Conservation (phyloP, 169 alveolate genomes). For the Cryptosporidium sp. region DNA sequence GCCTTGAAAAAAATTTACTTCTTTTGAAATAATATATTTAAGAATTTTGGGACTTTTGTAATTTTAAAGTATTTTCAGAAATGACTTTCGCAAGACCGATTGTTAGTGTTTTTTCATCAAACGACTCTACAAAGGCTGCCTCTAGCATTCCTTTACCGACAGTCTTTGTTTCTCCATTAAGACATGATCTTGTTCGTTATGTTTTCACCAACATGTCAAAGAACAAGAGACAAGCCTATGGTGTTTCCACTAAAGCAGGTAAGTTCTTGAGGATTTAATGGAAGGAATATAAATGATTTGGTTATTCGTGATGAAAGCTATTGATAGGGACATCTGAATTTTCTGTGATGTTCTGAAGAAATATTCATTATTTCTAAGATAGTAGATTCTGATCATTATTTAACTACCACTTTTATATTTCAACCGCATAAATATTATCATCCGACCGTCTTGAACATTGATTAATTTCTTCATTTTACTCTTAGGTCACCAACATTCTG, state of each 20-base stretch:
- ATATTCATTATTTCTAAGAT: slow-evolving; percentile 51
- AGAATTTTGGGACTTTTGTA: neutral
- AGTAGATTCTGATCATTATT: slow-evolving; percentile 66
- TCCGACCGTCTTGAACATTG: neutral
- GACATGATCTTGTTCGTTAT: slow-evolving; percentile 96
- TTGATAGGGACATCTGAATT: slow-evolving; percentile 74
- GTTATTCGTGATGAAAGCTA: slow-evolving; percentile 38
- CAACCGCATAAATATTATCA: neutral
- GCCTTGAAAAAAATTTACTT: neutral
- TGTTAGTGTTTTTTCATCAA: slow-evolving; percentile 85
- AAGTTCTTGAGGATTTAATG: neutral
- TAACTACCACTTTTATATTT: neutral
- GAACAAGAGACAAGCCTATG: slow-evolving; percentile 97
- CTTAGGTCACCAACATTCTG: slow-evolving; percentile 95
- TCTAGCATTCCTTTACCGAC: slow-evolving; percentile 91
- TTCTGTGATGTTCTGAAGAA: slow-evolving; percentile 23
- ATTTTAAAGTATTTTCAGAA: neutral
- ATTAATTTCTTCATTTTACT: slow-evolving; percentile 1
- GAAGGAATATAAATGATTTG: neutral
- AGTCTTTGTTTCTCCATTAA: slow-evolving; percentile 95
- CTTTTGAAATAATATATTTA: neutral
- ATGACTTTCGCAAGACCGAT: slow-evolving; percentile 86
- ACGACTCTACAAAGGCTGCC: slow-evolving; percentile 81
- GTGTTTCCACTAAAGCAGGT: slow-evolving; percentile 91
- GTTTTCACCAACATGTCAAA: slow-evolving; percentile 94